Percentiles rank a stretch among this genome's conserved stretches.
Conservation (phyloP, 495 filamentous ascomycete genomes). For the Xylaria curta region DNA sequence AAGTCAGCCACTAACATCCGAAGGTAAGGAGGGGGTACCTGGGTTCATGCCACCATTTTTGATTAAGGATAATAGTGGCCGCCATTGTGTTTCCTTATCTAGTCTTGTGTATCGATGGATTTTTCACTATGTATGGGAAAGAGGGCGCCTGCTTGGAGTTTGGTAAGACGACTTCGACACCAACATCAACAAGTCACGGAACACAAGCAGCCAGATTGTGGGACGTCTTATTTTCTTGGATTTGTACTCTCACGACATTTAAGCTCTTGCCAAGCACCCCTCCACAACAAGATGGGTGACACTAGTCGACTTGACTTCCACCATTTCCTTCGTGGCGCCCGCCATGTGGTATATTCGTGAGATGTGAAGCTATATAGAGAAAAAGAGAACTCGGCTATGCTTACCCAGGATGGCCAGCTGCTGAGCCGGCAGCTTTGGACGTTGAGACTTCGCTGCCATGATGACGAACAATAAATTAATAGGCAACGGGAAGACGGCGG, state of each 20-base stretch:
- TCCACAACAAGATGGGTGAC: not conserved
- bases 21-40: constrained; percentile 5
- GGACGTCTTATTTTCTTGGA: constrained; percentile 2
- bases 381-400: constrained; percentile 35
- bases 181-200: constrained; percentile 35
- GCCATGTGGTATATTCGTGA: not conserved
- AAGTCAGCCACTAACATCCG: constrained; percentile 35
- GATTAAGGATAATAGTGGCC: not conserved
- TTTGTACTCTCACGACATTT: not conserved
- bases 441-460: constrained; percentile 45
- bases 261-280: not conserved
- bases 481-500: not conserved
- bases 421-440: constrained; percentile 48
- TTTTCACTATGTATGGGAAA: constrained; percentile 10
- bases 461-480: constrained; percentile 3
- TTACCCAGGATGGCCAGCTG: constrained; percentile 69
- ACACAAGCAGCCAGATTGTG: constrained; percentile 6
- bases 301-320: not conserved
- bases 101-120: not conserved
- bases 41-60: constrained; percentile 5
- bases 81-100: not conserved
- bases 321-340: not conserved
- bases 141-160: constrained; percentile 21
- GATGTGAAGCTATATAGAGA: not conserved
- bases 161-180: constrained; percentile 28